These are phyloP conservation scores for Leccinellum rugosiceps DNA, from an alignment of 768 basidiomycete species.

Conservation along the genomic window DNA sequence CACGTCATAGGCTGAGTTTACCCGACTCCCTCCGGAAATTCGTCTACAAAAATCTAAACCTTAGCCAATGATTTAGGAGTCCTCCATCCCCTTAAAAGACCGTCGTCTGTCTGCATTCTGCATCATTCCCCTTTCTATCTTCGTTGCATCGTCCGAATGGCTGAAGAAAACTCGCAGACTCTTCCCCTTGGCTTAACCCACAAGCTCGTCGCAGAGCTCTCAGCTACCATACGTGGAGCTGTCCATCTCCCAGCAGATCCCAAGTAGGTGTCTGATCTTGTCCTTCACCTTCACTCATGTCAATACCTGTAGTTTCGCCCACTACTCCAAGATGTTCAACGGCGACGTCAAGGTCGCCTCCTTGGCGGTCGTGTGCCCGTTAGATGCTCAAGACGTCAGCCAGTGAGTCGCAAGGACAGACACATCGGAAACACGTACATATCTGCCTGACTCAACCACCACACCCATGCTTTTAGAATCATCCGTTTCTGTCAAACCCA, in stretches of 20 bases:
- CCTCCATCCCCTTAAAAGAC: conserved; percentile 15
- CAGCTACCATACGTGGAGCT: conserved; percentile 43
- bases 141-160: conserved; percentile 14
- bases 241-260: conserved; percentile 43
- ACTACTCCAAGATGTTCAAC: conserved; percentile 60
- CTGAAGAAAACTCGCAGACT: neutral
- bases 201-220: conserved; percentile 44
- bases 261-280: conserved; percentile 30
- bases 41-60: conserved; percentile 11
- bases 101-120: neutral
- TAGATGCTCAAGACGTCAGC: conserved; percentile 81
- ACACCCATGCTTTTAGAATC: conserved; percentile 39
- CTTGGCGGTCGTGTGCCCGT: conserved; percentile 65
- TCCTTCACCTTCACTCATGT: neutral
- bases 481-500: conserved; percentile 74
- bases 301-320: conserved; percentile 22
- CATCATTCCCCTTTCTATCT: conserved; percentile 5
- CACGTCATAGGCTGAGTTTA: neutral
- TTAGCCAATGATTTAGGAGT: neutral
- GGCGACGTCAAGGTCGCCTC: conserved; percentile 64
- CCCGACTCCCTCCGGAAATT: neutral
- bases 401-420: conserved; percentile 48
- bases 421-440: conserved; percentile 1
- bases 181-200: conserved; percentile 5
- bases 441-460: conserved; percentile 5